These are phyloP conservation scores for Lepidium didymum DNA, from an alignment of 345 rosid species.

Conservation along the genomic window DNA sequence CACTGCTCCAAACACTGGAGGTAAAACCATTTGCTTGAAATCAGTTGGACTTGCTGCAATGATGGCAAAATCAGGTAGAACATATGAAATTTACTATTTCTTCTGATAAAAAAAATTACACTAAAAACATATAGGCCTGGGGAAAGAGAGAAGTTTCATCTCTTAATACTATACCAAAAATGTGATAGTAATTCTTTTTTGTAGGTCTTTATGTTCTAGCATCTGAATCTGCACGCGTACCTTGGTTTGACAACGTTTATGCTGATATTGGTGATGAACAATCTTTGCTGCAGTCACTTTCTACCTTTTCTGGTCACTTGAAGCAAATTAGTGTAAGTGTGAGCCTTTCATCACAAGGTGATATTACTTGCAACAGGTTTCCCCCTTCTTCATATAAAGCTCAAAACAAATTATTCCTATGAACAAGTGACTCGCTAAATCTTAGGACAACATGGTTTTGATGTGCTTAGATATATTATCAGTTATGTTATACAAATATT, in stretches of 20 bases:
- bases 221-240: slow-evolving; percentile 74
- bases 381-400: background rate
- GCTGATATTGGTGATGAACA: slow-evolving; percentile 98
- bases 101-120: background rate
- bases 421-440: background rate
- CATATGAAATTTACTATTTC: background rate
- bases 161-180: background rate
- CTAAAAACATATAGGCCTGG: background rate
- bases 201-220: slow-evolving; percentile 83
- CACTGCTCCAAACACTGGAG: slow-evolving; percentile 97
- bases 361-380: background rate
- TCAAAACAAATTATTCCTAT: background rate
- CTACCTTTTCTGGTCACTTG: slow-evolving; percentile 93
- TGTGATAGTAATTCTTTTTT: background rate
- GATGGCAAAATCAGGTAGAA: slow-evolving; percentile 91
- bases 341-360: background rate
- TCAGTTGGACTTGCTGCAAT: slow-evolving; percentile 88
- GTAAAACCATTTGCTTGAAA: slow-evolving; percentile 89
- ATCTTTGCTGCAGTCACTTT: slow-evolving; percentile 80
- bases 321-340: slow-evolving; percentile 79
- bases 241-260: slow-evolving; percentile 90
- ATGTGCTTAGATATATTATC: background rate
- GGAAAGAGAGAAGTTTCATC: background rate
- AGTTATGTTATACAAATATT: background rate
- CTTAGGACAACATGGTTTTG: background rate